Conservation (phyloP, 23 red algal genomes). For the Gracilaria gracilis region DNA sequence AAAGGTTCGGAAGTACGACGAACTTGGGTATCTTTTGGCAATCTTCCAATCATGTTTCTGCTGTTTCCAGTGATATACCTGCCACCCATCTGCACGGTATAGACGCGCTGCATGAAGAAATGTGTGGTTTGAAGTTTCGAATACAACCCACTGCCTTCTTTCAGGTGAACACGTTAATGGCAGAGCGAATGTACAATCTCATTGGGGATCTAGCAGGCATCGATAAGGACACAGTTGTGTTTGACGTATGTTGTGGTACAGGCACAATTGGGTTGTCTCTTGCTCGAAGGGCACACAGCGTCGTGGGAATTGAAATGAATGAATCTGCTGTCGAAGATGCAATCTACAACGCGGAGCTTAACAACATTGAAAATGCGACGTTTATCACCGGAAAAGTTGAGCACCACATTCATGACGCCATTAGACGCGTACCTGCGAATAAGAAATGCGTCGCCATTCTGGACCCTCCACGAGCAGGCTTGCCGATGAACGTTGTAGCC, state of each 20-base stretch:
- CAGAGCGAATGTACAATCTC: slow-evolving; percentile 73
- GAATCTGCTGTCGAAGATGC: slow-evolving; percentile 85
- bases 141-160: slow-evolving; percentile 84
- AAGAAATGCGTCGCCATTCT: slow-evolving; percentile 75
- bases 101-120: slow-evolving; percentile 53
- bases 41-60: slow-evolving; percentile 53
- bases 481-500: slow-evolving; percentile 75
- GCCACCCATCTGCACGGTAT: slow-evolving; percentile 44
- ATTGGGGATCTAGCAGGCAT: slow-evolving; percentile 68
- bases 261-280: slow-evolving; percentile 88
- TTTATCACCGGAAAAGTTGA: slow-evolving; percentile 80
- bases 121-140: slow-evolving; percentile 77
- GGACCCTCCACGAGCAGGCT: slow-evolving; percentile 81
- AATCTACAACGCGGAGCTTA: slow-evolving; percentile 64
- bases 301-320: slow-evolving; percentile 86
- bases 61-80: slow-evolving; percentile 59
- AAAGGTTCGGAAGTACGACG: slow-evolving; percentile 15
- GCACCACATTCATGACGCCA: slow-evolving; percentile 55
- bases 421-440: slow-evolving; percentile 28
- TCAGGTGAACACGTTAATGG: slow-evolving; percentile 86
- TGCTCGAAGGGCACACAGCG: slow-evolving; percentile 74
- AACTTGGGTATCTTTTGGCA: slow-evolving; percentile 73
- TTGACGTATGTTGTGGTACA: slow-evolving; percentile 93
- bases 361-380: slow-evolving; percentile 75
- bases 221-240: slow-evolving; percentile 56